Evolutionary conservation across 2,329 filamentous ascomycete species (phyloP).

Genomic region (Aureobasidium sp.): DNA sequence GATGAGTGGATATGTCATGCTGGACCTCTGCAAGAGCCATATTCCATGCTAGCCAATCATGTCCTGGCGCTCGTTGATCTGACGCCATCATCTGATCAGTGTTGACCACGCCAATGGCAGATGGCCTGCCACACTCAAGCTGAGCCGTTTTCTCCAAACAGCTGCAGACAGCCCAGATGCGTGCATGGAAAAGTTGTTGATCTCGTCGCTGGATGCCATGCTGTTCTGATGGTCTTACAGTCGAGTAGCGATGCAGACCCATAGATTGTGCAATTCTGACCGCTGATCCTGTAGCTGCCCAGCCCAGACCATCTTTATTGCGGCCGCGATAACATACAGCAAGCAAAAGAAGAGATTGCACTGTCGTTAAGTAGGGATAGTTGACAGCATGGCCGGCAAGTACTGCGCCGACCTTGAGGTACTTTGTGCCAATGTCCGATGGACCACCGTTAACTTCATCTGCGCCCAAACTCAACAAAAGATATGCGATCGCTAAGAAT

Average conservation of each 20-base stretch:
- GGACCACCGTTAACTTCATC: background rate
- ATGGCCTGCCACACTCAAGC: slow-evolving; percentile 8
- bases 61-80: slow-evolving; percentile 2
- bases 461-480: slow-evolving; percentile 7
- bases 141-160: slow-evolving; percentile 8
- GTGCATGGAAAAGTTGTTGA: slow-evolving; percentile 5
- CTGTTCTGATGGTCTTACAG: background rate
- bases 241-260: slow-evolving; percentile 7
- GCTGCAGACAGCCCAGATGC: slow-evolving; percentile 8
- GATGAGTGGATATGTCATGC: slow-evolving; percentile 10
- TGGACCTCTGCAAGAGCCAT: slow-evolving; percentile 12
- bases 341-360: slow-evolving; percentile 1
- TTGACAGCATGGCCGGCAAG: slow-evolving; percentile 8
- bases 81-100: slow-evolving; percentile 8
- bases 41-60: slow-evolving; percentile 3
- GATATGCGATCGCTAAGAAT: slow-evolving; percentile 1
- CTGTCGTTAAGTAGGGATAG: slow-evolving; percentile 8
- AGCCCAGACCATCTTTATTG: slow-evolving; percentile 6
- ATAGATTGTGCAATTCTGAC: slow-evolving; percentile 9
- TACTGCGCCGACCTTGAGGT: background rate
- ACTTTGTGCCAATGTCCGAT: background rate
- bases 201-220: slow-evolving; percentile 8
- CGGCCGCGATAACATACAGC: slow-evolving; percentile 6
- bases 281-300: background rate
- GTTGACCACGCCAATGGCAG: slow-evolving; percentile 1